phyloP scores from a whole-genome alignment of 2,329 filamentous ascomycete species.

The Zelopaecilomyces penicillatus region DNA sequence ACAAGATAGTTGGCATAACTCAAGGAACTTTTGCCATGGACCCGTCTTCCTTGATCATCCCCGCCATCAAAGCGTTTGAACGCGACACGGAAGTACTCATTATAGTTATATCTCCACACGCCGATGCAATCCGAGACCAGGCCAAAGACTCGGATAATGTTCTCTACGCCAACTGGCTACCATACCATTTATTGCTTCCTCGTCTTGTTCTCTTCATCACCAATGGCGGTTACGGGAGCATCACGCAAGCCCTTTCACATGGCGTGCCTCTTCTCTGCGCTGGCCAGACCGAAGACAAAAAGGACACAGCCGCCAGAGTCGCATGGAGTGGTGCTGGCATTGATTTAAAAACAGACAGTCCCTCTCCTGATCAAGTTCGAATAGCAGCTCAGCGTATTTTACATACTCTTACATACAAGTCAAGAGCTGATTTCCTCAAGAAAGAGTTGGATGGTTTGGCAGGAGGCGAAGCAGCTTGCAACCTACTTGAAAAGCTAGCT shows the following conservation, averaged over 20 bases:
- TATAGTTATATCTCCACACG: conserved; percentile 25
- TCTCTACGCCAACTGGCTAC: conserved; percentile 25
- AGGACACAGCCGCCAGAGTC: conserved; percentile 26
- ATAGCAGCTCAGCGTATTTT: conserved; percentile 18
- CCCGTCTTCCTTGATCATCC: conserved; percentile 28
- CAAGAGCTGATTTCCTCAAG: conserved; percentile 16
- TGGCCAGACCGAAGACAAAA: conserved; percentile 29
- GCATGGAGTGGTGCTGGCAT: conserved; percentile 24
- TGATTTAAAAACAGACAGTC: conserved; percentile 28
- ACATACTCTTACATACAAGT: conserved; percentile 13
- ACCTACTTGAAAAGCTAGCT: conserved; percentile 20
- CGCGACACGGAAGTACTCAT: conserved; percentile 20
- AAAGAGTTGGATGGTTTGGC: conserved; percentile 20
- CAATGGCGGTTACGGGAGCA: conserved; percentile 29
- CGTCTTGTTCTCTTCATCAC: conserved; percentile 26
- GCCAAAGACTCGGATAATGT: conserved; percentile 19
- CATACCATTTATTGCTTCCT: conserved; percentile 27
- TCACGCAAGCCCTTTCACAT: conserved; percentile 28
- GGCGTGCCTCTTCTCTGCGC: conserved; percentile 27
- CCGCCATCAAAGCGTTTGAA: conserved; percentile 25
- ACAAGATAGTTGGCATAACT: conserved; percentile 26
- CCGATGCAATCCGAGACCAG: conserved; percentile 16
- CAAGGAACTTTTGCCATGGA: conserved; percentile 31
- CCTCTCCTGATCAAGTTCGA: conserved; percentile 17
- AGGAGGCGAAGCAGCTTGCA: conserved; percentile 17